These are phyloP conservation scores for Fusarium coffeatum DNA, from an alignment of 2,329 filamentous ascomycete genomes.

Conservation along the genomic window DNA sequence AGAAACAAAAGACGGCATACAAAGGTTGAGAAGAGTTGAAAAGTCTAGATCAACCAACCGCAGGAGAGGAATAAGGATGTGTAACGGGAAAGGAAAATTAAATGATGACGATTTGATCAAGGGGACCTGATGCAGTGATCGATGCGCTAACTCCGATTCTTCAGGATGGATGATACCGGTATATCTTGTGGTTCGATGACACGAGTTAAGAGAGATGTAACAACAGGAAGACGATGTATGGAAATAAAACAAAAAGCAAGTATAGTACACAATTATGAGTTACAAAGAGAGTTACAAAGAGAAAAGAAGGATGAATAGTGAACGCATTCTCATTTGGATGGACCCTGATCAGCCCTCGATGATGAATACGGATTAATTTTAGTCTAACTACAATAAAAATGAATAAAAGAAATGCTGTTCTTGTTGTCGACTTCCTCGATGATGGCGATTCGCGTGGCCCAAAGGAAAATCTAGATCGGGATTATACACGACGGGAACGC, in stretches of 20 bases:
- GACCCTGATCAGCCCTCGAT: too few species aligned
- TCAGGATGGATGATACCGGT: conserved; percentile 9
- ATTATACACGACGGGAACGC: too few species aligned
- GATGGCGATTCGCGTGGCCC: too few species aligned
- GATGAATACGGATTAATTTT: too few species aligned
- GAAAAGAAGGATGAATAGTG: too few species aligned
- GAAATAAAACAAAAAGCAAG: background rate
- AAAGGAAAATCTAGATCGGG: too few species aligned
- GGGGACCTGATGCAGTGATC: conserved; percentile 28
- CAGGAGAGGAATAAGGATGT: background rate
- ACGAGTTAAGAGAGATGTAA: too few species aligned
- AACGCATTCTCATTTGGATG: too few species aligned
- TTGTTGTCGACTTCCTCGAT: background rate
- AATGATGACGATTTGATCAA: conserved; percentile 19
- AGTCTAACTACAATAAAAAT: background rate
- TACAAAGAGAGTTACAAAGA: too few species aligned
- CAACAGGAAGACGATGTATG: background rate
- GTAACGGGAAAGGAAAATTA: conserved; percentile 1
- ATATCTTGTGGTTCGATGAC: background rate
- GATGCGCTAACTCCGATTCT: conserved; percentile 16
- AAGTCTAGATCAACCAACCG: conserved; percentile 1
- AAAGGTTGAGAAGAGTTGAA: background rate
- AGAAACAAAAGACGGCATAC: background rate
- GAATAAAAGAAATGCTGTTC: background rate
- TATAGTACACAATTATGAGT: background rate